phyloP scores from a whole-genome alignment of 306 rosid species.

The Sicyos edulis region DNA sequence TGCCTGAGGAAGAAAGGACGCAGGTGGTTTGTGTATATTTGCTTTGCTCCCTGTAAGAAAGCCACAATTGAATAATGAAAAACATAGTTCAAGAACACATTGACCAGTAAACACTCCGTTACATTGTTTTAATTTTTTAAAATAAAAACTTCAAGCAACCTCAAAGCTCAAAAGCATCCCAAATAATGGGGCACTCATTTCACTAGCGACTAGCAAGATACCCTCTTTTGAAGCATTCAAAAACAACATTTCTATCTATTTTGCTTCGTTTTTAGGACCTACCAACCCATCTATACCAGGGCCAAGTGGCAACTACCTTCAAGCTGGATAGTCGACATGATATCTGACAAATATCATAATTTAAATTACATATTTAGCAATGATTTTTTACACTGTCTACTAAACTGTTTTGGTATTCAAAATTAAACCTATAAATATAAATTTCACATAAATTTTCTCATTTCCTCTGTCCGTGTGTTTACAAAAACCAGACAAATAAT shows the following conservation, averaged over 20 bases:
- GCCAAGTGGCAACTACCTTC: background rate
- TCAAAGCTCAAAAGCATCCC: background rate
- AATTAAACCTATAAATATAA: too few relatives aligned
- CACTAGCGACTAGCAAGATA: background rate
- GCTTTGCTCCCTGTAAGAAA: conserved; percentile 59
- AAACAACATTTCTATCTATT: background rate
- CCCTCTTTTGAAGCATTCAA: background rate
- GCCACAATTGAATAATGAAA: background rate
- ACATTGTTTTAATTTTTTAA: background rate
- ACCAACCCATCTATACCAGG: background rate
- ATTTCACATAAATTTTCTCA: too few relatives aligned
- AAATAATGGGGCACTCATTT: background rate
- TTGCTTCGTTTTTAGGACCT: background rate
- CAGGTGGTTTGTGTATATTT: conserved; percentile 53
- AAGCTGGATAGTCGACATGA: background rate
- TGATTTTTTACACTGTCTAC: background rate
- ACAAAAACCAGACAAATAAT: too few relatives aligned
- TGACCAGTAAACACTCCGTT: background rate
- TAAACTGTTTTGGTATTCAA: too few relatives aligned
- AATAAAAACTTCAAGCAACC: background rate
- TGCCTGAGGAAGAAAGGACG: conserved; percentile 74
- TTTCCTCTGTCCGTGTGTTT: too few relatives aligned
- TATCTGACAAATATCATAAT: too few relatives aligned
- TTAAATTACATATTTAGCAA: background rate
- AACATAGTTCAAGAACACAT: background rate